Evolutionary conservation across 441 rosid genomes (phyloP), one percentile per base, ranked within the genome.

Genomic region (Lagerstroemia fauriei): DNA sequence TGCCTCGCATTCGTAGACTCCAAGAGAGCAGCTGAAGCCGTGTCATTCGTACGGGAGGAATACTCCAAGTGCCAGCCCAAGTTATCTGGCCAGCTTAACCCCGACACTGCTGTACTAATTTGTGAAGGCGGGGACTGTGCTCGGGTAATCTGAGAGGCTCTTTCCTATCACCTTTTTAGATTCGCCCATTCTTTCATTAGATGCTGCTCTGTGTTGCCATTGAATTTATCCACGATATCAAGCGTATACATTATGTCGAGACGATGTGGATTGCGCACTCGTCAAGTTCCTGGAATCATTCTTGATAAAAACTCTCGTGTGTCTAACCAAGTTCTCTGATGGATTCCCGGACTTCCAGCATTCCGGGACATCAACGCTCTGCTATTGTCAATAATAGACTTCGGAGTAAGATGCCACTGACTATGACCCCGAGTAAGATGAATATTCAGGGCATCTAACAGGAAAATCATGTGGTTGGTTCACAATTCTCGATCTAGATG

Each of bases 101-200:
- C 87, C 32, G 88, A 88, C 16, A 81, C 89, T 7, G 89, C 89
- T 16, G 95, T 91, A 29, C 84, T 91, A 80, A 89, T 93, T 46
- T 93, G 97, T 77, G 97, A 96, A 84, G 91, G 91, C 8, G 96
- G 93, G 47, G 93, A 90, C 78, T 80, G 84, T 82, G 99, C 98
- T 73, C 90, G 87, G 72, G 86, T 95, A 65, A 86, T 93, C 84
- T 93, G 87, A 91, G 31, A 77, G 20, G 68, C 57, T 27, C 41
- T 29, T 29, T 29, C 44, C 24, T 8, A 14, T 24, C 16, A 31
- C 69, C 18, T 61, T 51, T 38, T 27, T 47, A 50, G 24, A 81
- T 74, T 74, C 83, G 22, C 59, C 25, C 63, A 46, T 81, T 69
- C 73, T 69, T 69, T 69, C n/a, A 69, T 18, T 69, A 34, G 24